Percentiles rank a stretch among this genome's conserved stretches.
phyloP scores from a whole-genome alignment of 176 grass and related monocot species.

The Bonia amplexicaulis region DNA sequence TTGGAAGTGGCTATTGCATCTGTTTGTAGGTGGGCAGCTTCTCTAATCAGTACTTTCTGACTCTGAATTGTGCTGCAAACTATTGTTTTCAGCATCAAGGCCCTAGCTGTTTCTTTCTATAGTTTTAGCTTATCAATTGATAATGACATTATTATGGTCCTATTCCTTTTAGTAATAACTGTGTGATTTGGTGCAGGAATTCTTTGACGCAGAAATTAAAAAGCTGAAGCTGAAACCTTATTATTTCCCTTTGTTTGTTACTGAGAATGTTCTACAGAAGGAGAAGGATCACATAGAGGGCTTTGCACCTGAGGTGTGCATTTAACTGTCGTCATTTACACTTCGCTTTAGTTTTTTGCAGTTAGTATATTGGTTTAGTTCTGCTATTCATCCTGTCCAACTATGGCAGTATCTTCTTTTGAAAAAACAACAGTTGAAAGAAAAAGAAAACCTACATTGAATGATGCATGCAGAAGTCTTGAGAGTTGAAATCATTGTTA shows the following conservation, averaged over 20 bases:
- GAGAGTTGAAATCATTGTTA: background rate
- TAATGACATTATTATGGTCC: background rate
- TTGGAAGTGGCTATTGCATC: background rate
- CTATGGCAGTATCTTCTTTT: background rate
- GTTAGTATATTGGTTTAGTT: background rate
- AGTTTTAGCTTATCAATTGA: background rate
- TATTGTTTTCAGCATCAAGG: background rate
- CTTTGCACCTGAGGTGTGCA: constrained; percentile 86
- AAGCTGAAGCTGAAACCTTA: constrained; percentile 82
- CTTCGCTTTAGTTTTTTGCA: background rate
- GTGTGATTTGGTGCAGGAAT: constrained; percentile 53
- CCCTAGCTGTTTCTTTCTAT: background rate
- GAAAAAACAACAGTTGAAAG: background rate
- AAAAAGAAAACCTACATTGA: background rate
- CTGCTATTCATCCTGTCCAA: background rate
- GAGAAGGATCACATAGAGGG: constrained; percentile 98
- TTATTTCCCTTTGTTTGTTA: constrained; percentile 97
- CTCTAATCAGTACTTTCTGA: background rate
- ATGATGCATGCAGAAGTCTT: background rate
- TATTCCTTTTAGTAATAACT: constrained; percentile 14
- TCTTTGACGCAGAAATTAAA: constrained; percentile 92
- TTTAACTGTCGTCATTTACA: constrained; percentile 5
- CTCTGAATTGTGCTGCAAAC: background rate
- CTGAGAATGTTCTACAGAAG: constrained; percentile 91
- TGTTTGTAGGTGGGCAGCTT: background rate